Evolutionary conservation across 139 green algal species (phyloP), one percentile per base, ranked within the genome.

Genomic region (Chlamydomonas asymmetrica): DNA sequence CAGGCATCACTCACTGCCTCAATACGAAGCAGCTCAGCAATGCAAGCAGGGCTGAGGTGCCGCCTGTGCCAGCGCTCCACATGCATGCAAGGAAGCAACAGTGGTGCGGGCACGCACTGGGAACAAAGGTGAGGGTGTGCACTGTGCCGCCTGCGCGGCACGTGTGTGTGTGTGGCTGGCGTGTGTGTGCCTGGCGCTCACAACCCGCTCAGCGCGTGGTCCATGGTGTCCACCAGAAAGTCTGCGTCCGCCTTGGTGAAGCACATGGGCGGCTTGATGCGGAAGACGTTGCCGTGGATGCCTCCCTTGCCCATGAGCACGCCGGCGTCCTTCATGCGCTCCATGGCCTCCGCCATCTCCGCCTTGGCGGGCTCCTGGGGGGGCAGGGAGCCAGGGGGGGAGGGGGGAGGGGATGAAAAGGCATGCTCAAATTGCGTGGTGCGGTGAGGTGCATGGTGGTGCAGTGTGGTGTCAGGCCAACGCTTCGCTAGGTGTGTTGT

Each of bases 191-290:
- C 40, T 41, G 43, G 39, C 41, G 23, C 37, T 6, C 32, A 78
- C 72, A 78, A 61, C 61, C 39, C 49, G 61, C 60, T 66, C 39
- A 96, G 68, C 1, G 84, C 77, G 7, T 80, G 7, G 72, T 97
- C 92, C 88, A 97, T 87, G n/a, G 86, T 88, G 22, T 94, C 92
- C 4, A 92, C 72, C 72, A 97, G 67, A 83, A 94, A 98, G 76
- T 97, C 91, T 10, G 93, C 93, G 60, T 99, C 96, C 1, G 64
- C 73, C 49, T 73, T 76, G 56, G 71, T 92, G 83, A 98, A 93
- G 87, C 96, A 99, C 95, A 99, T 99, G 37, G 96, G 96, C 9
- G 96, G 96, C 88, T 99, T 99, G 83, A 99, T 96, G 41, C 96
- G 89, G 88, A 99, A 97, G 1, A 98, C 96, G 73, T 98, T 99